Percentiles rank a stretch among this genome's conserved stretches.
Conservation (phyloP, 305 asterid species). For the Fraxinus angustifolia region DNA sequence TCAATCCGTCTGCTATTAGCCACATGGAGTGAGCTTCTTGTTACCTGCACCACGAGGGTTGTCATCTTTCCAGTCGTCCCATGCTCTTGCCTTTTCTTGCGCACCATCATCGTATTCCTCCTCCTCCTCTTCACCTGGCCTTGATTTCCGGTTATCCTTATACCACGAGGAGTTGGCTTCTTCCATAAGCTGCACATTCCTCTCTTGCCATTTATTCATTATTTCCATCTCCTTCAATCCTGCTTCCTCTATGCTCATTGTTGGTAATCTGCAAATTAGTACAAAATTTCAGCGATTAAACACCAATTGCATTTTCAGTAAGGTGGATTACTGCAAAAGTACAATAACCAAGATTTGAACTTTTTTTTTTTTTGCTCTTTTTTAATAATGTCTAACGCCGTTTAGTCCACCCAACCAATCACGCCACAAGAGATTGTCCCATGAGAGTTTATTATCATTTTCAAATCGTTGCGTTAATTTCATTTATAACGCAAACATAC, state of each 20-base stretch:
- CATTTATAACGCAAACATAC: conserved; percentile 24
- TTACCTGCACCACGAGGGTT: conserved; percentile 98
- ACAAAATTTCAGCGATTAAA: background rate
- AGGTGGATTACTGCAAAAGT: background rate
- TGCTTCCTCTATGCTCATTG: conserved; percentile 99
- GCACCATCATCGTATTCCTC: conserved; percentile 84
- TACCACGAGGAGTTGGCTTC: conserved; percentile 93
- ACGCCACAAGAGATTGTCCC: background rate
- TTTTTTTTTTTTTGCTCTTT: too few relatives aligned
- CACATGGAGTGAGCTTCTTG: conserved; percentile 96
- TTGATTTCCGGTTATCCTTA: conserved; percentile 37
- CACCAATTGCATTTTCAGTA: background rate
- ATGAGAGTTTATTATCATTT: background rate
- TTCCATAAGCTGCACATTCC: conserved; percentile 62
- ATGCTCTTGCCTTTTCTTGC: conserved; percentile 84
- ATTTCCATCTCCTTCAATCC: conserved; percentile 92
- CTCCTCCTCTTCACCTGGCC: conserved; percentile 53
- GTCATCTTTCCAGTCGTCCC: conserved; percentile 99
- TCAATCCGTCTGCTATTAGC: conserved; percentile 32
- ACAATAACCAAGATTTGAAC: background rate
- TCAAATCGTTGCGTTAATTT: background rate
- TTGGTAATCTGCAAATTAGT: conserved; percentile 56
- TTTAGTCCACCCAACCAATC: background rate
- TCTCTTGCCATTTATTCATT: conserved; percentile 89
- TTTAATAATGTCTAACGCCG: background rate